These are phyloP conservation scores for Lachnellula occidentalis DNA, from an alignment of 2,329 filamentous ascomycete species.

Conservation along the genomic window DNA sequence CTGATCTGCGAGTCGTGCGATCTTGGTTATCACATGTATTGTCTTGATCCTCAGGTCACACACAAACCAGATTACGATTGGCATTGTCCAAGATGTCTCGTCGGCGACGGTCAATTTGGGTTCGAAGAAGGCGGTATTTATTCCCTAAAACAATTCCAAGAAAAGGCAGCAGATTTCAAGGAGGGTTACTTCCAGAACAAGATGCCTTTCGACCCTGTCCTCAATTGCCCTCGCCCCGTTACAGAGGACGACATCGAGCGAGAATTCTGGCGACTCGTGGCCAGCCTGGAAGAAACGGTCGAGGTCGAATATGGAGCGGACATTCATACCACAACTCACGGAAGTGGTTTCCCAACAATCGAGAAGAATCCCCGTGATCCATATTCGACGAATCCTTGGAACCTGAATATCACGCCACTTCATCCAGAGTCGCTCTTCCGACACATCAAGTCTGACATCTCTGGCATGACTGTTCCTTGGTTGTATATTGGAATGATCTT, in stretches of 20 bases:
- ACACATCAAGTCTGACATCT: constrained; percentile 97
- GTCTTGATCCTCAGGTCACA: constrained; percentile 80
- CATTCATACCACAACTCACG: constrained; percentile 96
- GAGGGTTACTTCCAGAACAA: constrained; percentile 87
- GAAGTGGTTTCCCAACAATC: constrained; percentile 91
- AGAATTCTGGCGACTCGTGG: constrained; percentile 94
- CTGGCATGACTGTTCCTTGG: constrained; percentile 99
- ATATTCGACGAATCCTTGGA: constrained; percentile 91
- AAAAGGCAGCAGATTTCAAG: constrained; percentile 93
- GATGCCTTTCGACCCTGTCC: constrained; percentile 79
- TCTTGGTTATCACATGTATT: constrained; percentile 77
- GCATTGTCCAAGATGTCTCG: constrained; percentile 92
- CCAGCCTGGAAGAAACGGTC: constrained; percentile 89
- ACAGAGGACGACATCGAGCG: constrained; percentile 93
- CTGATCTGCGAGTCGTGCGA: constrained; percentile 90
- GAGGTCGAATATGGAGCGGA: constrained; percentile 98
- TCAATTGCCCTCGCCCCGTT: constrained; percentile 74
- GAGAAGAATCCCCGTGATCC: constrained; percentile 84
- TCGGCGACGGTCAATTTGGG: constrained; percentile 93
- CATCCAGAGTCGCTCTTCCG: constrained; percentile 89
- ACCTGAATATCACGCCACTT: constrained; percentile 86
- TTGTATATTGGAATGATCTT: constrained; percentile 99
- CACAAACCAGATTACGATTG: constrained; percentile 78
- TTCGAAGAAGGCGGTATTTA: constrained; percentile 97
- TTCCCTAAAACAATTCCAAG: constrained; percentile 91